phyloP scores from a whole-genome alignment of 129 eudicot species.

The Escallonia rubra region DNA sequence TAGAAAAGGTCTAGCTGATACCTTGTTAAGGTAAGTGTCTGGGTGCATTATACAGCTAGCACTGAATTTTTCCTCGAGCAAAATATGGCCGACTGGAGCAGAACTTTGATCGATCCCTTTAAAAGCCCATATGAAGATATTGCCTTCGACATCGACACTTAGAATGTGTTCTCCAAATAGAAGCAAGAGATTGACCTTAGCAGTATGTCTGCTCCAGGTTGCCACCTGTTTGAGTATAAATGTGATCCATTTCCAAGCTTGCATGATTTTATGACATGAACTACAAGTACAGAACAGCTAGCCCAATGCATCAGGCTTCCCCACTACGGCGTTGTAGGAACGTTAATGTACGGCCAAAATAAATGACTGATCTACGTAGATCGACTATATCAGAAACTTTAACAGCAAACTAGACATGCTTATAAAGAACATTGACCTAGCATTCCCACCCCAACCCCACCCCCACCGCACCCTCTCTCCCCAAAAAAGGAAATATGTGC shows the following conservation, averaged over 20 bases:
- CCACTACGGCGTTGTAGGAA: no score
- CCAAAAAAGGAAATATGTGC: no score
- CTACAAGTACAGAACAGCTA: no score
- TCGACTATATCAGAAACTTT: no score
- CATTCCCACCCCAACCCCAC: no score
- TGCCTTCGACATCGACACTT: constrained; percentile 79
- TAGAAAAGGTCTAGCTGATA: constrained; percentile 10
- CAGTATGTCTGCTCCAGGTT: constrained; percentile 76
- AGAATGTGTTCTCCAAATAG: constrained; percentile 84
- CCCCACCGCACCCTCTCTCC: no score
- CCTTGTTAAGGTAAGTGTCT: constrained; percentile 97
- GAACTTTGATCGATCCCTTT: constrained; percentile 65
- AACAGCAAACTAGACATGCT: no score
- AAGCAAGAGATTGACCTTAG: constrained; percentile 70
- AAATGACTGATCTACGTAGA: no score
- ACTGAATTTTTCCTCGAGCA: constrained; percentile 50
- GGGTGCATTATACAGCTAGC: constrained; percentile 97
- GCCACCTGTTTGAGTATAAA: constrained; percentile 49
- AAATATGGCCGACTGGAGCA: constrained; percentile 70
- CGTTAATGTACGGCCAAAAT: no score
- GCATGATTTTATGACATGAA: neutral
- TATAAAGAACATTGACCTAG: no score
- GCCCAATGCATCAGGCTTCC: no score
- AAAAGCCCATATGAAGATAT: constrained; percentile 79
- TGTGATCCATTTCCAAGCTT: neutral